Evolutionary conservation across 2,329 filamentous ascomycete species (phyloP).

Genomic region (Colletotrichum spinosum): DNA sequence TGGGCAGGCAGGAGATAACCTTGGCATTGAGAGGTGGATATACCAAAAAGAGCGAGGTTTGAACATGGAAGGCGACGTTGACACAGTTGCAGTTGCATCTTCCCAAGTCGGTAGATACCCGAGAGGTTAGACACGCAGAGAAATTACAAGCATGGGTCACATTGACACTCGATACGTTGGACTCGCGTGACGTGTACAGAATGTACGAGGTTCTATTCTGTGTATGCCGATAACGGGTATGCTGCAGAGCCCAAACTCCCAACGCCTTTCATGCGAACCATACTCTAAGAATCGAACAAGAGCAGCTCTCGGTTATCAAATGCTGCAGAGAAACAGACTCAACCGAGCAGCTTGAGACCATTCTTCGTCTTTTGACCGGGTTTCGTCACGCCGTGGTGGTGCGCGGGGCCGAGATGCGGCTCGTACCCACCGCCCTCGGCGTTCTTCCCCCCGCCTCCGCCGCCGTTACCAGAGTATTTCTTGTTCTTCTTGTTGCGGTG

Average conservation of each 20-base stretch:
- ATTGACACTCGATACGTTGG: neutral
- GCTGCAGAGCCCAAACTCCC: slow-evolving; percentile 13
- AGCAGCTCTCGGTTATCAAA: too few species aligned
- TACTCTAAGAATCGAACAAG: neutral
- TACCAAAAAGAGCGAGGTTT: slow-evolving; percentile 28
- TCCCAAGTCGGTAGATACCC: slow-evolving; percentile 6
- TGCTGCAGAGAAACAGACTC: slow-evolving; percentile 37
- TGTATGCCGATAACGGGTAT: slow-evolving; percentile 16
- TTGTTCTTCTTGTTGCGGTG: slow-evolving; percentile 48
- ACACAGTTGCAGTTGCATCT: neutral
- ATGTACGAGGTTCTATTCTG: neutral
- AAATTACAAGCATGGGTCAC: slow-evolving; percentile 6
- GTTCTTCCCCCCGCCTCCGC: slow-evolving; percentile 46
- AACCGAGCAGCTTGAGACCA: slow-evolving; percentile 71
- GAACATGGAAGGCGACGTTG: neutral
- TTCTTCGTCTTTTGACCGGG: slow-evolving; percentile 76
- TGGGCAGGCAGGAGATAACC: neutral
- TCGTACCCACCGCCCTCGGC: slow-evolving; percentile 57
- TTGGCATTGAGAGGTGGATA: slow-evolving; percentile 30
- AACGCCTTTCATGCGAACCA: slow-evolving; percentile 18
- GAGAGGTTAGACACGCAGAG: slow-evolving; percentile 21
- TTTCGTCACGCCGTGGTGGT: slow-evolving; percentile 68
- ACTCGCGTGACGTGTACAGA: neutral
- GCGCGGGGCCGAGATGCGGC: slow-evolving; percentile 61
- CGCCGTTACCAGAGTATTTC: slow-evolving; percentile 39